These are phyloP conservation scores for Hortiboletus rubellus DNA, from an alignment of 1,284 basidiomycete species.

Conservation along the genomic window DNA sequence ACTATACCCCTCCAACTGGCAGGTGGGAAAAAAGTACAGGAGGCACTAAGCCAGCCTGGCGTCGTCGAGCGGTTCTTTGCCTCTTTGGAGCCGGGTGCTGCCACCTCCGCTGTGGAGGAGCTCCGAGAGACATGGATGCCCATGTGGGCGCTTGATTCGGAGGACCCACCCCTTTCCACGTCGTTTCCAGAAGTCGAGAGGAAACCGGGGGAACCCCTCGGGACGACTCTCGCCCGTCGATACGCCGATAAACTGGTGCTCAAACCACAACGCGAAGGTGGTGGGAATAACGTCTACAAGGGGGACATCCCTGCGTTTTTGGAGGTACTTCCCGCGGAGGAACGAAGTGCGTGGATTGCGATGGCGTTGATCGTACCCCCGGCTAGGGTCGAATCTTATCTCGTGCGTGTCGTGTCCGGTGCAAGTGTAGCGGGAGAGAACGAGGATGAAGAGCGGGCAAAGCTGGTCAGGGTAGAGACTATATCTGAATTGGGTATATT, in stretches of 20 bases:
- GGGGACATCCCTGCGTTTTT: conserved; percentile 80
- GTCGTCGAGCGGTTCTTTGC: conserved; percentile 73
- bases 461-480: conserved; percentile 61
- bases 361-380: conserved; percentile 92
- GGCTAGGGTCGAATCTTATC: conserved; percentile 61
- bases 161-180: conserved; percentile 2
- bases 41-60: conserved; percentile 77
- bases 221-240: conserved; percentile 47
- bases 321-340: conserved; percentile 52
- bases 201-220: conserved; percentile 18
- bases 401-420: conserved; percentile 59
- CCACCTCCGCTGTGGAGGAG: conserved; percentile 40
- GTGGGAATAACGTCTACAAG: conserved; percentile 96
- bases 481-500: conserved; percentile 94
- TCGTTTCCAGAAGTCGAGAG: neutral
- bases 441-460: conserved; percentile 5
- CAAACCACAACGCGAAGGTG: conserved; percentile 96
- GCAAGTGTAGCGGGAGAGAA: conserved; percentile 23
- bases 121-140: conserved; percentile 74
- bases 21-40: conserved; percentile 95
- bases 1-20: conserved; percentile 90
- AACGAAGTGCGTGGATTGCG: conserved; percentile 85
- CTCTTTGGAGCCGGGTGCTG: conserved; percentile 48
- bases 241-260: conserved; percentile 70
- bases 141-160: conserved; percentile 73